Base-by-base conservation (phyloP, 225 moss, liverwort and hornwort genomes). In the Bryoerythrophyllum caledonicum region DNA sequence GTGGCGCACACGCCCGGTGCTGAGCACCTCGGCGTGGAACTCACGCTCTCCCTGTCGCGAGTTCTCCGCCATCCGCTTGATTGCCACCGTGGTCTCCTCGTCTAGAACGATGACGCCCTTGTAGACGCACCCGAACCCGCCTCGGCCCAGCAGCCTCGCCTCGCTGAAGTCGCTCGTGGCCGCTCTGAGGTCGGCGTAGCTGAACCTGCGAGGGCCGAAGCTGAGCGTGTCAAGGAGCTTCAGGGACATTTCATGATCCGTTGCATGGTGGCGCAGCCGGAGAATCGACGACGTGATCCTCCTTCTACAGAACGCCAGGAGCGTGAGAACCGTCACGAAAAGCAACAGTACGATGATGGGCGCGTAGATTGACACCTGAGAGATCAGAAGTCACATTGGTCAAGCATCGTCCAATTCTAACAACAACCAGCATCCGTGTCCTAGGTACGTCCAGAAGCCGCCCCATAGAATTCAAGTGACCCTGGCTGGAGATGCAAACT, bases 111-210 rank as follows among this genome's bases (percentile, higher is more conserved):
- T 24, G 15, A 12, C 34, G 3, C 85, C 88, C 68, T 68, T 73
- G 70, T 69, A 83, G 8, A 83, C 85, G 17, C 40, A 78, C 32
- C 80, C 76, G 26, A 76, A 88, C 6, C 82, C 82, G 8, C 82
- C 82, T 23, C 53, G 19, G 13, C 83, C 85, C 1, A 79, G 63
- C 7, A 74, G 14, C 1, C 67, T 37, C 17, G 44, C 61, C 0
- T 54, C 4, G 41, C 72, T 76, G 52, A 85, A 85, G 27, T 63
- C 32, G 12, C 77, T 53, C 4, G 87, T 87, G 51, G 87, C 79
- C 8, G 38, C 24, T 38, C 25, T 65, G 26, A 65, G 74, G 55
- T 74, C 28, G 20, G 65, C 63, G 52, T 51, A 63, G 3, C 52
- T 51, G 37, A 63, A 63, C 37, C 63, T 51, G 51, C 52, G 52